phyloP scores from a whole-genome alignment of 306 rosid species.

The Vigna trinervia region DNA sequence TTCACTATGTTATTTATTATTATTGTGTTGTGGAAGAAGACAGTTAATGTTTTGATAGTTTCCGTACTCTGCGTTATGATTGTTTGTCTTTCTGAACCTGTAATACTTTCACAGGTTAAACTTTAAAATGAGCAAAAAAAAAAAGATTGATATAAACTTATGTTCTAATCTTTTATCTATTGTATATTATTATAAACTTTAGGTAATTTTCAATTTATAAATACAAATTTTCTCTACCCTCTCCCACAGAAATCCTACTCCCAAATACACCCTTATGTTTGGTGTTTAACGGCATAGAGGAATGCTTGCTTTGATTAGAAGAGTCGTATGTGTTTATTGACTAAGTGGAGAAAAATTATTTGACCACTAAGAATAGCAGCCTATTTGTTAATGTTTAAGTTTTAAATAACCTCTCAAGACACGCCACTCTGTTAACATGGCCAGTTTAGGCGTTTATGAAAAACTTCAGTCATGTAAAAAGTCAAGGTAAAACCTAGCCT shows the following conservation, averaged over 20 bases:
- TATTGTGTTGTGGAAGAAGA: constrained; percentile 16
- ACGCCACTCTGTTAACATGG: neutral
- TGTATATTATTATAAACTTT: neutral
- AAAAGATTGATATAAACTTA: neutral
- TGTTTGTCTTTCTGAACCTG: constrained; percentile 22
- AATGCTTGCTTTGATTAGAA: neutral
- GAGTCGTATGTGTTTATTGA: neutral
- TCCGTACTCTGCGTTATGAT: neutral
- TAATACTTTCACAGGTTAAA: neutral
- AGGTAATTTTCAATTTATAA: neutral
- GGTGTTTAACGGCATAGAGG: constrained; percentile 1
- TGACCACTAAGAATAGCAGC: neutral
- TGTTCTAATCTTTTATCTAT: neutral
- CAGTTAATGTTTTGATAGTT: constrained; percentile 14
- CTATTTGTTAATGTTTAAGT: neutral
- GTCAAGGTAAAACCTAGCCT: neutral
- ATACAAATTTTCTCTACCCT: neutral
- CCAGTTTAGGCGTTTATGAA: neutral
- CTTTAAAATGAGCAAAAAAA: neutral
- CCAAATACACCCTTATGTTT: neutral
- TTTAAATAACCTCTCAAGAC: neutral
- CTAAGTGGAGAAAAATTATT: too few relatives aligned
- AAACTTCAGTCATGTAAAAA: neutral
- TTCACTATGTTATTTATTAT: constrained; percentile 36
- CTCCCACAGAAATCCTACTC: neutral